A percentile compares a stretch with the other conserved stretches of the same genome.
Conservation (phyloP, 129 eudicot genomes). For the Chrysanthemum makinoi region DNA sequence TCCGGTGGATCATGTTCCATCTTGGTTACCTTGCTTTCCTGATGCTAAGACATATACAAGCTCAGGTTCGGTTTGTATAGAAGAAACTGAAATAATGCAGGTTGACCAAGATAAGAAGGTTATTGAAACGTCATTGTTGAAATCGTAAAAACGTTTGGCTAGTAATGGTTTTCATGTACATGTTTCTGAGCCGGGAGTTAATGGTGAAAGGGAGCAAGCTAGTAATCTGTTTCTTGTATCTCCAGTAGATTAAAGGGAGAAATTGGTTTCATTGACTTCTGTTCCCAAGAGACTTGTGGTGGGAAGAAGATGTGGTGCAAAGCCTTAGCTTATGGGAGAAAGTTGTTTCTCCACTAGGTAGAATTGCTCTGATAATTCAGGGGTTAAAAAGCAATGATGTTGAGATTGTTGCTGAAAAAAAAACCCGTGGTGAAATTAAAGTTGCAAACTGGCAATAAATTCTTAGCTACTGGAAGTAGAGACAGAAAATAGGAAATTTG, state of each 20-base stretch:
- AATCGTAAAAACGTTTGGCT: too few species aligned
- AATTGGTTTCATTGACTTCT: constrained; percentile 44
- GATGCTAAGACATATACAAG: too few species aligned
- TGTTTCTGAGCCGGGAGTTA: too few species aligned
- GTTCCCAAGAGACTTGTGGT: constrained; percentile 45
- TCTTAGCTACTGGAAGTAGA: constrained; percentile 19
- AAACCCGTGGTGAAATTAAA: constrained; percentile 47
- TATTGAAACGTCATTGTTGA: too few species aligned
- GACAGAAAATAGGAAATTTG: constrained; percentile 18
- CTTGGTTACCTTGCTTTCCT: too few species aligned
- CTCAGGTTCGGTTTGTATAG: too few species aligned
- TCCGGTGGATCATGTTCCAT: constrained; percentile 53
- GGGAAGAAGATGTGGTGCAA: constrained; percentile 29
- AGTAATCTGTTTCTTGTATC: too few species aligned
- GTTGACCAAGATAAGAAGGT: too few species aligned
- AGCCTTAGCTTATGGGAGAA: constrained; percentile 32
- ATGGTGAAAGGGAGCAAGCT: too few species aligned
- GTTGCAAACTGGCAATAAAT: constrained; percentile 40
- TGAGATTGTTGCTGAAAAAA: constrained; percentile 29
- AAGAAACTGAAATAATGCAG: too few species aligned
- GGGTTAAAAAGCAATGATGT: constrained; percentile 13
- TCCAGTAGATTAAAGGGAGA: too few species aligned
- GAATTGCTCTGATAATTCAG: constrained; percentile 37
- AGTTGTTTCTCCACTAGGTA: constrained; percentile 35
- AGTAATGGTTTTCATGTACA: too few species aligned